Base-by-base conservation (phyloP, 768 basidiomycete species). In the Lactarius quietus region DNA sequence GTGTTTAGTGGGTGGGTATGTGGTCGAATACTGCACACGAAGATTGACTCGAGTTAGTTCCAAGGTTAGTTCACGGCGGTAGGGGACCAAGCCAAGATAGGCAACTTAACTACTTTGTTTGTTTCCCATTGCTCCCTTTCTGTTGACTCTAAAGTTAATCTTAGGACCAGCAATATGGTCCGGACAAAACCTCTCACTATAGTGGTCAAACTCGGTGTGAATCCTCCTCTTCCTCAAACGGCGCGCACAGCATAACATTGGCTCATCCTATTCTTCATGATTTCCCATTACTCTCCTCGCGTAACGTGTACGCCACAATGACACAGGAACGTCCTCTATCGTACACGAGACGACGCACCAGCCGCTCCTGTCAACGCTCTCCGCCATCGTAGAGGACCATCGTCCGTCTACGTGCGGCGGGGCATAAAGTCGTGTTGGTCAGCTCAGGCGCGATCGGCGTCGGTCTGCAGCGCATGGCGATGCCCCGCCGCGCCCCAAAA, bases 391-490 rank as follows among this genome's bases (percentile, higher is more conserved):
- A 36, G 96, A 99, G n/a, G 76, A 93, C 93, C 0, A 93, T 94
- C 17, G 82, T 93, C 18, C 77, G 85, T 38, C 83, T 99, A 18
- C 85, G 88, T 55, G 78, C 80, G 6, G 79, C 88, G 51, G 96
- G 96, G 0, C 96, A 99, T 78, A 90, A 94, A 72, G 92, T 98
- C 61, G 92, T 98, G 5, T 85, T 99, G 14, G 94, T 97, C 65
- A 94, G 91, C 71, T 97, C 95, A 26, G 97, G 97, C 1, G 97
- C 97, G n/a, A 98, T 98, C 64, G 97, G 89, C 0, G 93, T 98
- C 20, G 97, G 97, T 0, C 75, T 98, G 66, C 89, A 94, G 74
- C 83, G 95, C 45, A 98, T 99, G 97, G 82, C 86, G 39, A 77
- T 97, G 66, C 81, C 87, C 15, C n/a, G n/a, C 86, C 83, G 59